Percentiles rank a stretch among this genome's conserved stretches.
phyloP scores from a whole-genome alignment of 345 rosid genomes.

The Hibiscus trionum region DNA sequence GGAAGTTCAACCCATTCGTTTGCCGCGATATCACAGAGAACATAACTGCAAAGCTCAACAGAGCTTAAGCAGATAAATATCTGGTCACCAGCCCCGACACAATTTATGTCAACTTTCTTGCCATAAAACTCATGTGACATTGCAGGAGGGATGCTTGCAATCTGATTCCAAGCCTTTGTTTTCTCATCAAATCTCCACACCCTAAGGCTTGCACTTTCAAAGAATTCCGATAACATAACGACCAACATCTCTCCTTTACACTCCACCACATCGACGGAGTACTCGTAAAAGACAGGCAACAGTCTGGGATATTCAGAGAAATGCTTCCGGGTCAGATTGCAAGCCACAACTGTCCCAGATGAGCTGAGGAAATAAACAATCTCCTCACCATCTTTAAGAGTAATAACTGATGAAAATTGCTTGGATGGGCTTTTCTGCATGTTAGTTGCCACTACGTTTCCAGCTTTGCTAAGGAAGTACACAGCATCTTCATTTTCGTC shows the following conservation, averaged over 20 bases:
- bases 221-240: conserved; percentile 65
- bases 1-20: conserved; percentile 65
- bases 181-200: conserved; percentile 61
- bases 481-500: conserved; percentile 39
- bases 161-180: conserved; percentile 47
- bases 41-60: conserved; percentile 44
- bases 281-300: conserved; percentile 57
- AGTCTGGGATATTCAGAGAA: conserved; percentile 71
- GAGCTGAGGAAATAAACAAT: conserved; percentile 67
- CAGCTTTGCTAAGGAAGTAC: conserved; percentile 76
- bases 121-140: conserved; percentile 76
- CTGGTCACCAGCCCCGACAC: conserved; percentile 58
- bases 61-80: conserved; percentile 69
- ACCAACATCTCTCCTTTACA: conserved; percentile 62
- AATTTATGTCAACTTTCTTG: conserved; percentile 72
- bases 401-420: conserved; percentile 68
- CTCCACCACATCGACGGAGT: conserved; percentile 79
- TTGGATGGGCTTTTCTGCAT: conserved; percentile 82
- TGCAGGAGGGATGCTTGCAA: conserved; percentile 66
- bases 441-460: conserved; percentile 67
- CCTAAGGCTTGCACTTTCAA: conserved; percentile 71
- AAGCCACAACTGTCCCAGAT: conserved; percentile 55
- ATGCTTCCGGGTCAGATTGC: conserved; percentile 42
- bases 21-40: conserved; percentile 36
- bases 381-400: conserved; percentile 40